Evolutionary conservation across 305 asterid genomes (phyloP).

Genomic region (Solanum hybrid): DNA sequence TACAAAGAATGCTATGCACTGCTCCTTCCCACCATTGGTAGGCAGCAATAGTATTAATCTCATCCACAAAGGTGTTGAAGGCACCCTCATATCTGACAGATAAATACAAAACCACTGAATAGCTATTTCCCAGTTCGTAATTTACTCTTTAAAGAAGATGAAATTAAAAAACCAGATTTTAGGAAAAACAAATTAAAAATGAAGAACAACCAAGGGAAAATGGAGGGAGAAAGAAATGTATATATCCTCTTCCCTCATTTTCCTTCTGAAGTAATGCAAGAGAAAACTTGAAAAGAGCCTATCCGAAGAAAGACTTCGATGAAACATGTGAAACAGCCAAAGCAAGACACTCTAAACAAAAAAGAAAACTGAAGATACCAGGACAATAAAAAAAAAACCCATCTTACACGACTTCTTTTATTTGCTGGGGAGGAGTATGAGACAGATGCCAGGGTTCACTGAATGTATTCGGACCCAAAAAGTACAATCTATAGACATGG

Average conservation of each 20-base stretch:
- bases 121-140: neutral
- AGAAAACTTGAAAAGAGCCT: neutral
- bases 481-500: conserved; percentile 96
- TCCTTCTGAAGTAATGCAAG: conserved; percentile 1
- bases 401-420: conserved; percentile 85
- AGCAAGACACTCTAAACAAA: neutral
- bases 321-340: neutral
- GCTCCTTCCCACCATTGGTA: conserved; percentile 99
- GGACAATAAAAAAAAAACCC: neutral
- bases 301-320: neutral
- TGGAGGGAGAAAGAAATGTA: neutral
- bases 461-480: conserved; percentile 86
- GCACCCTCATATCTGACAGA: conserved; percentile 87
- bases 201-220: neutral
- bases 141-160: neutral
- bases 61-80: conserved; percentile 86
- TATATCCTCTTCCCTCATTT: neutral
- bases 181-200: neutral
- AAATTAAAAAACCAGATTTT: neutral
- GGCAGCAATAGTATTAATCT: conserved; percentile 77
- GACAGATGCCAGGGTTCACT: conserved; percentile 98
- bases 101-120: neutral
- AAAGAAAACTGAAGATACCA: neutral
- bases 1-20: conserved; percentile 69
- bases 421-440: conserved; percentile 93